A percentile compares a stretch with the other conserved stretches of the same genome.
phyloP scores from a whole-genome alignment of 2,329 filamentous ascomycete species.

The Monosporascus sp. region DNA sequence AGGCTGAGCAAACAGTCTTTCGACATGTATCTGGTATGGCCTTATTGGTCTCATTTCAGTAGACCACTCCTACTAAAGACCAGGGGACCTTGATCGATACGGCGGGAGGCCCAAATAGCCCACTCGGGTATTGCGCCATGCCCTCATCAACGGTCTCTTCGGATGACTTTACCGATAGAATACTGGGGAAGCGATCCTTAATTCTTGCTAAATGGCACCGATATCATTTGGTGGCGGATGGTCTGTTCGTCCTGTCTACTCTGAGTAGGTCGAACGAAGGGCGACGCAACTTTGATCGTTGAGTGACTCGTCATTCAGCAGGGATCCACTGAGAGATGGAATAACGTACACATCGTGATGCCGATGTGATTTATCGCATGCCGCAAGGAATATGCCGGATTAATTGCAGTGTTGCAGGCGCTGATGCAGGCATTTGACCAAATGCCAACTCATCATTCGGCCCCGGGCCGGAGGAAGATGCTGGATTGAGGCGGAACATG shows the following conservation, averaged over 20 bases:
- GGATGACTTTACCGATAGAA: too few species aligned
- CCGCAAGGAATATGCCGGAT: background rate
- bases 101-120: background rate
- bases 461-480: background rate
- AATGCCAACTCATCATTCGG: background rate
- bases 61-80: background rate
- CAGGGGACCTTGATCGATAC: background rate
- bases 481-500: background rate
- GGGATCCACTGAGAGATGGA: too few species aligned
- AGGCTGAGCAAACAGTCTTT: background rate
- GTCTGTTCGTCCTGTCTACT: too few species aligned
- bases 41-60: background rate
- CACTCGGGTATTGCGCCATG: too few species aligned
- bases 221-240: too few species aligned
- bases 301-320: too few species aligned
- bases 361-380: background rate
- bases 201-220: too few species aligned
- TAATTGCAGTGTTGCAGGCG: background rate
- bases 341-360: background rate
- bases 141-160: too few species aligned
- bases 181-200: too few species aligned
- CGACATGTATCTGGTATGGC: background rate
- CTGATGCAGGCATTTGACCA: background rate
- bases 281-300: too few species aligned
- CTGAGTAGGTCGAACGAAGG: too few species aligned